These are phyloP conservation scores for bread wheat (Triticum aestivum) DNA, from an alignment of 176 grass and related monocot genomes.

Conservation along the genomic window DNA sequence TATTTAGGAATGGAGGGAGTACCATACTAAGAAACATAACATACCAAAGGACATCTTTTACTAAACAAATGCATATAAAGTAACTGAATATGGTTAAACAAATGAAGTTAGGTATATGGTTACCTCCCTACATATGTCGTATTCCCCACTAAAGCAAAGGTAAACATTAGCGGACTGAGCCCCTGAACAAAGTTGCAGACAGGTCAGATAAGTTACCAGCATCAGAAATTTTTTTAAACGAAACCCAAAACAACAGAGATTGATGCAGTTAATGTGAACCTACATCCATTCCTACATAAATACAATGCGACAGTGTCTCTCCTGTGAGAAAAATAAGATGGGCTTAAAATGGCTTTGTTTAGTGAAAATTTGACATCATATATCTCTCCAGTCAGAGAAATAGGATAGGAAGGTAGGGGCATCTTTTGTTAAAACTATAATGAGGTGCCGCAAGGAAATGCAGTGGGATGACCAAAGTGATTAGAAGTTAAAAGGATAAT, in stretches of 20 bases:
- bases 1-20: too few relatives aligned
- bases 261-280: background rate
- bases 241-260: background rate
- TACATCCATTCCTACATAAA: slow-evolving; percentile 12
- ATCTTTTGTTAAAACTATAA: background rate
- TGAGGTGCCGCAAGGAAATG: background rate
- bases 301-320: background rate
- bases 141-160: slow-evolving; percentile 90
- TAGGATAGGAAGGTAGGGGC: background rate
- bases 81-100: background rate
- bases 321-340: background rate
- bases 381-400: background rate
- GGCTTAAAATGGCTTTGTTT: background rate
- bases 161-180: slow-evolving; percentile 91
- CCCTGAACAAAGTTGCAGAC: slow-evolving; percentile 56
- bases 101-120: slow-evolving; percentile 10
- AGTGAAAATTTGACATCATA: background rate
- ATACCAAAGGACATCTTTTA: background rate
- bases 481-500: background rate
- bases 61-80: background rate
- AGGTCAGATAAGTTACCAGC: slow-evolving; percentile 35
- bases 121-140: slow-evolving; percentile 95
- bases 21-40: slow-evolving; percentile 2
- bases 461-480: background rate
- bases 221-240: background rate